These are phyloP conservation scores for Arabidopsis thaliana DNA, from an alignment of 345 rosid species.

Conservation along the genomic window DNA sequence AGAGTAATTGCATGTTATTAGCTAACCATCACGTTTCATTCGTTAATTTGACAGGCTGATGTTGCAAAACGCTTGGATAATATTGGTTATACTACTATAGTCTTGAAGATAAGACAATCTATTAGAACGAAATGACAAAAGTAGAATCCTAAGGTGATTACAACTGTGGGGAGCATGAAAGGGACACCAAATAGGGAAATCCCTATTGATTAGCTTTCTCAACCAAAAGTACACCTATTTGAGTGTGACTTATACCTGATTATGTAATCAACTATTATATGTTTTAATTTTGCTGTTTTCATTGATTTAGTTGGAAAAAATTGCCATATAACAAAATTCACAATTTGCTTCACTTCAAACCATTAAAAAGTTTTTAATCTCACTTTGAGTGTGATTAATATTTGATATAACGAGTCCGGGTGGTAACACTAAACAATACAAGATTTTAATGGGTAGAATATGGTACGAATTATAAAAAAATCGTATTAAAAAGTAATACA, in stretches of 20 bases:
- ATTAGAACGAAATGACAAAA: conserved; percentile 35
- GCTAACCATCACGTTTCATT: conserved; percentile 20
- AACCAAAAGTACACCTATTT: conserved; percentile 8
- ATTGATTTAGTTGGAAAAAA: background rate
- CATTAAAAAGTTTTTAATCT: background rate
- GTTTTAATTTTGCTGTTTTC: background rate
- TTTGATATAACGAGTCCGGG: background rate
- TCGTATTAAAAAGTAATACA: too few species aligned
- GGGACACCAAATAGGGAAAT: conserved; percentile 3
- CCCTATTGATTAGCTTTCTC: background rate
- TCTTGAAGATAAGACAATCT: conserved; percentile 23
- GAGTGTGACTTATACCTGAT: conserved; percentile 9
- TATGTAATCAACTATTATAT: background rate
- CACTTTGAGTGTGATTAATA: background rate
- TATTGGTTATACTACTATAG: background rate
- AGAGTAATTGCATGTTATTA: background rate
- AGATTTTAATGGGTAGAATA: too few species aligned
- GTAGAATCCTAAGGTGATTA: conserved; percentile 30
- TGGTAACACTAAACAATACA: too few species aligned
- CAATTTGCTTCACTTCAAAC: conserved; percentile 2
- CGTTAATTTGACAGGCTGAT: conserved; percentile 20
- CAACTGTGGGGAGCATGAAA: conserved; percentile 17
- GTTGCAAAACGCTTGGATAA: conserved; percentile 17
- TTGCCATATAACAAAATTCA: background rate
- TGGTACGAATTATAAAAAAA: too few species aligned